These are phyloP conservation scores for Aspergillus texensis DNA, from an alignment of 2,329 filamentous ascomycete genomes.

Conservation along the genomic window DNA sequence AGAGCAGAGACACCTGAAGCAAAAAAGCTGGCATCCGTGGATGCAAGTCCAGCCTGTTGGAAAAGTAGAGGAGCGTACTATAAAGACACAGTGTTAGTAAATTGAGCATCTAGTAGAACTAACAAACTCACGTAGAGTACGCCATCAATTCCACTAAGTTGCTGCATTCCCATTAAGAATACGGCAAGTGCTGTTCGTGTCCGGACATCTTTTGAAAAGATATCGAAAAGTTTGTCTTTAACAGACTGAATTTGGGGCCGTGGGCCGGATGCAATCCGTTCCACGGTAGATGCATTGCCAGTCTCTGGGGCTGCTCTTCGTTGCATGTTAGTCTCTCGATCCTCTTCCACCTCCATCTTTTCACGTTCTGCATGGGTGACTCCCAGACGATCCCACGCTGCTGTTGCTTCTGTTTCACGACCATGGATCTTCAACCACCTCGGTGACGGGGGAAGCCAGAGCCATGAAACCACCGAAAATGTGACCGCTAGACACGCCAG, in stretches of 20 bases:
- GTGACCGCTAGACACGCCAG: slow-evolving; percentile 46
- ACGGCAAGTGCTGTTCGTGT: slow-evolving; percentile 55
- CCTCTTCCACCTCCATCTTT: slow-evolving; percentile 46
- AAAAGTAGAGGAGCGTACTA: slow-evolving; percentile 66
- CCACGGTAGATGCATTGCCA: slow-evolving; percentile 7
- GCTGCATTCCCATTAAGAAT: slow-evolving; percentile 62
- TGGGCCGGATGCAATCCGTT: not conserved
- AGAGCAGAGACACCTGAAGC: slow-evolving; percentile 64
- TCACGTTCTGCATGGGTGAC: slow-evolving; percentile 52
- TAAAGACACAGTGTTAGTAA: not conserved
- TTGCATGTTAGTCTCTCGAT: slow-evolving; percentile 15
- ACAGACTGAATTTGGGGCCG: slow-evolving; percentile 11
- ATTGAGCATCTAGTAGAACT: not conserved
- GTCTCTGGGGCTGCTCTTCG: slow-evolving; percentile 5
- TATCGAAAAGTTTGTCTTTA: slow-evolving; percentile 31
- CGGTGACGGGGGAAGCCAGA: slow-evolving; percentile 58
- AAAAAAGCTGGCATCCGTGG: slow-evolving; percentile 58
- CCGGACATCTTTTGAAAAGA: slow-evolving; percentile 48
- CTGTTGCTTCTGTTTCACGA: slow-evolving; percentile 49
- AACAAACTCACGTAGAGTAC: slow-evolving; percentile 57
- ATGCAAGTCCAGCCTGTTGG: slow-evolving; percentile 59
- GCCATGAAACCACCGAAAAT: slow-evolving; percentile 42
- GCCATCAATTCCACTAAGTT: slow-evolving; percentile 65
- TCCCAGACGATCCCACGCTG: slow-evolving; percentile 46
- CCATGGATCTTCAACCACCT: slow-evolving; percentile 60